Base-by-base conservation (phyloP, 2,329 filamentous ascomycete species). In the Ophiostoma sp. region DNA sequence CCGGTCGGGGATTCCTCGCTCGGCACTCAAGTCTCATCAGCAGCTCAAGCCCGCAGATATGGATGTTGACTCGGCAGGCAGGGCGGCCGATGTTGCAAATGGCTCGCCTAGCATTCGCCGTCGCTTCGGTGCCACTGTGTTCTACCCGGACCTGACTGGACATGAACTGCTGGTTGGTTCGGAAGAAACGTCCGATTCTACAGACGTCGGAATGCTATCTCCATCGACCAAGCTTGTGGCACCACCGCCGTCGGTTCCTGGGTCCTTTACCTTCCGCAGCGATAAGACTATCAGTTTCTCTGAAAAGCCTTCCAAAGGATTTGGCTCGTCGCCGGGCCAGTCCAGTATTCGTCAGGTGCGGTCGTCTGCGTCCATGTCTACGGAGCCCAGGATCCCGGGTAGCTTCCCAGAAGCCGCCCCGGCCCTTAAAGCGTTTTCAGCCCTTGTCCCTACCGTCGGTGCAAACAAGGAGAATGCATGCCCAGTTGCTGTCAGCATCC, bases 241-340 rank as follows among this genome's bases (percentile, higher is more conserved):
- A 54, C 74, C 76, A 11, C 76, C 79, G 11, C 76, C 81, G 0
- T 81, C 85, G 1, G 80, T 82, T 5, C 83, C 87, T 2, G 84
- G 87, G 23, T 85, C 83, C 0, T 90, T 90, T 74, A 88, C 86
- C 0, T 90, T 90, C 80, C 86, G 87, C 65, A 88, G 84, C 74
- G 87, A 89, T 72, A 86, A 88, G 74, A 89, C 87, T 1, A 89
- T 90, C 75, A 79, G 81, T 71, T 88, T 90, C 74, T 82, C 81
- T 52, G 77, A 79, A 41, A 77, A 79, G 65, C 82, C 84, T 2
- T 78, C 81, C 0, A 78, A 80, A 48, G 84, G 83, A 4, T 89
- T 89, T 73, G 87, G 87, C 54, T 80, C 81, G 10, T 84, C 83
- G 35, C 80, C 83, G 1, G 87, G 85, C n/a, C 87, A 89, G 75